These are phyloP conservation scores for Xerophyta viscosa DNA, from an alignment of 106 monocot species.

Conservation along the genomic window DNA sequence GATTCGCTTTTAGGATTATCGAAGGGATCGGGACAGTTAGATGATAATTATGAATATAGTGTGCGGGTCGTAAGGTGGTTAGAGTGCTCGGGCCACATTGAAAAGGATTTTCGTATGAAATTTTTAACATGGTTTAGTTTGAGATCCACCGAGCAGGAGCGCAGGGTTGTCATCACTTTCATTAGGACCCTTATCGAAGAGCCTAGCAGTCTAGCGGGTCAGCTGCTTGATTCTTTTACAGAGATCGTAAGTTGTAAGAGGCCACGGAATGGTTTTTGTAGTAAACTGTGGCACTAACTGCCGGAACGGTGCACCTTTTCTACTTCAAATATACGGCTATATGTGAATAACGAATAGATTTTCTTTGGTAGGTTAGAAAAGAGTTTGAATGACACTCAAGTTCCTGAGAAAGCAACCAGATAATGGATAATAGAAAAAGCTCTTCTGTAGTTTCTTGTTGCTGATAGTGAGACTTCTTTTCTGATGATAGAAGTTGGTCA, in stretches of 20 bases:
- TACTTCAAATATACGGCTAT: too few species aligned
- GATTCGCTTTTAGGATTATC: conserved; percentile 32
- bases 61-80: conserved; percentile 82
- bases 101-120: conserved; percentile 88
- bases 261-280: conserved; percentile 59
- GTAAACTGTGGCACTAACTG: conserved; percentile 74
- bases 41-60: conserved; percentile 81
- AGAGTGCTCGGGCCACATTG: conserved; percentile 74
- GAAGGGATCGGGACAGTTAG: conserved; percentile 45
- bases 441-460: too few species aligned
- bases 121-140: conserved; percentile 94
- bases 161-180: conserved; percentile 76
- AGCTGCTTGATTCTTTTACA: conserved; percentile 72
- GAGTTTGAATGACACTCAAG: too few species aligned
- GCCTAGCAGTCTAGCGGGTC: conserved; percentile 72
- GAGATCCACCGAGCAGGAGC: conserved; percentile 79
- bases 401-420: too few species aligned
- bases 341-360: too few species aligned
- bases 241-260: conserved; percentile 74
- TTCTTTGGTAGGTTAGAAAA: too few species aligned
- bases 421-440: too few species aligned
- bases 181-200: conserved; percentile 78
- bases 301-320: too few species aligned
- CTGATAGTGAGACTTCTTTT: too few species aligned
- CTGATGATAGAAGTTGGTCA: too few species aligned